These are phyloP conservation scores for Phytophthora tubulina DNA, from an alignment of 352 stramenopile species.

Conservation along the genomic window DNA sequence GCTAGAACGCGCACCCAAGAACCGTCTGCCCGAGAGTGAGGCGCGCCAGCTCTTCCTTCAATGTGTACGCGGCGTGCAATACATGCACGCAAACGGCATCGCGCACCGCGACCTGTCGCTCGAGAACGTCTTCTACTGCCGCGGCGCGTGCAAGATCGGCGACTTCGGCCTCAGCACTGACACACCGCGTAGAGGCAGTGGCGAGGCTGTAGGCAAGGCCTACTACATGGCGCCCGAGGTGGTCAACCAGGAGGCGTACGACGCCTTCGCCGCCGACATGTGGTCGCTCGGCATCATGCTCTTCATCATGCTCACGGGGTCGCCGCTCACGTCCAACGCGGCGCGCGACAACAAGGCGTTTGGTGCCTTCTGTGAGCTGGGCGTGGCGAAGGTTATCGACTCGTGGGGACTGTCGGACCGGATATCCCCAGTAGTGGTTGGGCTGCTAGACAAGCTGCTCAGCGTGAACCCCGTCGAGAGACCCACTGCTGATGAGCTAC, in stretches of 20 bases:
- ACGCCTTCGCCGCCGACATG: conserved; percentile 61
- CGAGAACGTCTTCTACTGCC: conserved; percentile 59
- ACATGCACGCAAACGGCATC: conserved; percentile 50
- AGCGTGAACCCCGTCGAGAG: conserved; percentile 1
- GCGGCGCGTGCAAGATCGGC: conserved; percentile 51
- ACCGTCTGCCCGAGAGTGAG: conserved; percentile 33
- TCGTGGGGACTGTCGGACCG: conserved; percentile 49
- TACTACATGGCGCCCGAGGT: conserved; percentile 77
- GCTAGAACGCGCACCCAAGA: conserved; percentile 36
- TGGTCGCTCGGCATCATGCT: conserved; percentile 75
- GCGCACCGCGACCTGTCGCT: conserved; percentile 64
- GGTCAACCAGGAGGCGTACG: conserved; percentile 43
- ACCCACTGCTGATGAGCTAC: conserved; percentile 19
- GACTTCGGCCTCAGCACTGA: conserved; percentile 68
- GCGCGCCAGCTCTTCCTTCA: conserved; percentile 45
- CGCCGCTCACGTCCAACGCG: conserved; percentile 49
- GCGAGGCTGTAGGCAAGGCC: conserved; percentile 49
- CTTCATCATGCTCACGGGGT: conserved; percentile 73
- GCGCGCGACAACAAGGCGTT: conserved; percentile 47
- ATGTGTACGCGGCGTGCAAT: conserved; percentile 44
- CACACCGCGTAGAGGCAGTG: conserved; percentile 11
- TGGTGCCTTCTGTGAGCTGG: conserved; percentile 43
- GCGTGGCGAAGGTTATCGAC: conserved; percentile 57
- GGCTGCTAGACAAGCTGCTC: conserved; percentile 21
- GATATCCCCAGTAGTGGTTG: conserved; percentile 26